These are phyloP conservation scores for Furculomyces boomerangus DNA, from an alignment of 371 early-diverging fungal genomes.

Conservation along the genomic window DNA sequence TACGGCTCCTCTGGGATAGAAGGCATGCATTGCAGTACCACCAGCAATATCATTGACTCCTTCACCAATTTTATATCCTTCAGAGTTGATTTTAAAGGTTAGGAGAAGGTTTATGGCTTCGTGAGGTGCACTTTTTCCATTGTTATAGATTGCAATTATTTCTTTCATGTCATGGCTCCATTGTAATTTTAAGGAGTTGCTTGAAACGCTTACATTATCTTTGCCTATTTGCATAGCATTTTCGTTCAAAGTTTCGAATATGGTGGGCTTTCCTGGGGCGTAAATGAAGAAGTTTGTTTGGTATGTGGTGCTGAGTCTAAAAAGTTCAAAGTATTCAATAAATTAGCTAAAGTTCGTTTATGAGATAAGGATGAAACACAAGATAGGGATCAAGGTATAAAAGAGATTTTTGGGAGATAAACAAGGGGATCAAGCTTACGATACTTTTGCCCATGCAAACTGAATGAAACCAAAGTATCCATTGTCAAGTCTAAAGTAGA, in stretches of 20 bases:
- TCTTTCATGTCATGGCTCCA: slow-evolving; percentile 17
- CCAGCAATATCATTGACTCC: slow-evolving; percentile 56
- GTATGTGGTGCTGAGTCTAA: slow-evolving; percentile 39
- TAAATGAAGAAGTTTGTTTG: slow-evolving; percentile 61
- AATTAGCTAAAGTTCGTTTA: too few species aligned
- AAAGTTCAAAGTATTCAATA: slow-evolving; percentile 6
- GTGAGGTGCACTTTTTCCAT: slow-evolving; percentile 8
- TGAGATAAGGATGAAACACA: too few species aligned
- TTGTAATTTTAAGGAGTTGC: slow-evolving; percentile 44
- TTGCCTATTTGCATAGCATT: slow-evolving; percentile 40
- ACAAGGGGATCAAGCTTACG: slow-evolving; percentile 25
- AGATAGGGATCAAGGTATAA: not conserved
- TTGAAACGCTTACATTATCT: slow-evolving; percentile 50
- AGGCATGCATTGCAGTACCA: slow-evolving; percentile 38
- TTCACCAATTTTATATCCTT: slow-evolving; percentile 64
- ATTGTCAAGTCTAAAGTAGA: slow-evolving; percentile 54
- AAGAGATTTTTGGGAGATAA: not conserved
- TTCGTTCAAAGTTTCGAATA: slow-evolving; percentile 53
- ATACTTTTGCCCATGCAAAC: slow-evolving; percentile 68
- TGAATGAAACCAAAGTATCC: slow-evolving; percentile 66
- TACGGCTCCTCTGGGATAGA: slow-evolving; percentile 60
- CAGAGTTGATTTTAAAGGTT: slow-evolving; percentile 40
- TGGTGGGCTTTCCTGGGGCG: slow-evolving; percentile 36
- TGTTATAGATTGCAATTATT: slow-evolving; percentile 15
- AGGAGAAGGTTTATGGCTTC: slow-evolving; percentile 34